Evolutionary conservation across 2,329 filamentous ascomycete genomes (phyloP).

Genomic region (Pseudogymnoascus sp.): DNA sequence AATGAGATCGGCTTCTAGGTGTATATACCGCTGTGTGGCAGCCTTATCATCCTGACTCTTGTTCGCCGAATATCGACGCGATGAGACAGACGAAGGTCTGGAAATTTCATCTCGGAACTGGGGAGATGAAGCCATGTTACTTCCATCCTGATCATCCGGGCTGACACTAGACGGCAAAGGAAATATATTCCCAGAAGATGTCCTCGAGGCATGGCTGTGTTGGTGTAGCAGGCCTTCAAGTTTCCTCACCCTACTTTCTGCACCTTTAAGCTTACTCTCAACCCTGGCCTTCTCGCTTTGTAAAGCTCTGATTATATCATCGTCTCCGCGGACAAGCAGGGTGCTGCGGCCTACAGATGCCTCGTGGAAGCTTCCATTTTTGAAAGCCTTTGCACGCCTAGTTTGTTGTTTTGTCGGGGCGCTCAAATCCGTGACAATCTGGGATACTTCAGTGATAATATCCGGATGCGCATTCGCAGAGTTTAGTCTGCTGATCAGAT

Average conservation of each 20-base stretch:
- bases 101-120: slow-evolving; percentile 39
- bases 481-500: slow-evolving; percentile 62
- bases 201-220: slow-evolving; percentile 56
- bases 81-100: slow-evolving; percentile 52
- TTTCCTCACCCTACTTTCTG: slow-evolving; percentile 81
- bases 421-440: slow-evolving; percentile 71
- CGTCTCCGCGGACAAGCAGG: slow-evolving; percentile 69
- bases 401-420: slow-evolving; percentile 79
- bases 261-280: slow-evolving; percentile 69
- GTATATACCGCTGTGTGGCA: slow-evolving; percentile 53
- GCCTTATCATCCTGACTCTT: slow-evolving; percentile 53
- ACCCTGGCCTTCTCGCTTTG: slow-evolving; percentile 74
- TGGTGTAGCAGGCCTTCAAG: slow-evolving; percentile 88
- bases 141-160: slow-evolving; percentile 43
- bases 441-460: slow-evolving; percentile 64
- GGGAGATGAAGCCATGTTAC: slow-evolving; percentile 23
- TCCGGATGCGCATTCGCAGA: slow-evolving; percentile 57
- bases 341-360: slow-evolving; percentile 81
- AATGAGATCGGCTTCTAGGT: slow-evolving; percentile 71
- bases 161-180: slow-evolving; percentile 39
- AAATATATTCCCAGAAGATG: slow-evolving; percentile 49
- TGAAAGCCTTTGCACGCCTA: slow-evolving; percentile 86
- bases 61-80: slow-evolving; percentile 53
- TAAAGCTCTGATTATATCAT: slow-evolving; percentile 69
- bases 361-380: slow-evolving; percentile 92